Conservation (phyloP, 495 filamentous ascomycete species). For the Hamigera avellanea region DNA sequence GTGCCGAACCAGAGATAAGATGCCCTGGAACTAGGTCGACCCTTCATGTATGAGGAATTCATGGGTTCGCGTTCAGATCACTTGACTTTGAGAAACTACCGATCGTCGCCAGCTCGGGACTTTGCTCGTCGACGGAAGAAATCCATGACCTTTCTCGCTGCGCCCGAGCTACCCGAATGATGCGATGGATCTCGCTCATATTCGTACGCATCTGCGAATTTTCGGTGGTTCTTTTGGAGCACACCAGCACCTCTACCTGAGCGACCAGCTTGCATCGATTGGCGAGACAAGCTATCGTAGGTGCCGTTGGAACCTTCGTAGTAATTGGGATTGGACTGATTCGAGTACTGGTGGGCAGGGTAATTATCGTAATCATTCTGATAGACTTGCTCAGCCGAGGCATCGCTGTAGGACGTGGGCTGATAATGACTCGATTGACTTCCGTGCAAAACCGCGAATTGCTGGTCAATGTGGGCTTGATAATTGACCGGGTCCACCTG, state of each 20-base stretch:
- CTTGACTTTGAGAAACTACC: slow-evolving; percentile 16
- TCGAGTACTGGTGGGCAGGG: slow-evolving; percentile 23
- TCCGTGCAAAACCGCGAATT: slow-evolving; percentile 31
- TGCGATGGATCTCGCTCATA: slow-evolving; percentile 51
- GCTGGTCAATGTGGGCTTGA: slow-evolving; percentile 32
- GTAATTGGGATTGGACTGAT: slow-evolving; percentile 33
- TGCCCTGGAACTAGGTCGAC: no score
- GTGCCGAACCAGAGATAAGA: no score
- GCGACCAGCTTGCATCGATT: slow-evolving; percentile 32
- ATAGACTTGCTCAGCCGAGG: slow-evolving; percentile 24
- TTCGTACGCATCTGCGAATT: slow-evolving; percentile 87
- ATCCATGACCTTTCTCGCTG: slow-evolving; percentile 91
- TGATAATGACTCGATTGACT: slow-evolving; percentile 20
- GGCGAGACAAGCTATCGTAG: slow-evolving; percentile 27
- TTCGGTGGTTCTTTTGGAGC: slow-evolving; percentile 71
- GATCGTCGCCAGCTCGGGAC: slow-evolving; percentile 53
- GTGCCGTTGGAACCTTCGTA: slow-evolving; percentile 30
- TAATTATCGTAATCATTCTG: slow-evolving; percentile 25
- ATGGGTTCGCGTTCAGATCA: background rate
- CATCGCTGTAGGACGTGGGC: slow-evolving; percentile 17
- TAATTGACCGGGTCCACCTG: slow-evolving; percentile 26
- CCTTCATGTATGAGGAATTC: background rate
- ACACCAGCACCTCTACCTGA: slow-evolving; percentile 40
- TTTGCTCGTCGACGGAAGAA: slow-evolving; percentile 85
- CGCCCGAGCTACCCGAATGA: slow-evolving; percentile 71